Evolutionary conservation across 768 basidiomycete genomes (phyloP), one percentile per base, ranked within the genome.

Genomic region (Suillus ampliporus): DNA sequence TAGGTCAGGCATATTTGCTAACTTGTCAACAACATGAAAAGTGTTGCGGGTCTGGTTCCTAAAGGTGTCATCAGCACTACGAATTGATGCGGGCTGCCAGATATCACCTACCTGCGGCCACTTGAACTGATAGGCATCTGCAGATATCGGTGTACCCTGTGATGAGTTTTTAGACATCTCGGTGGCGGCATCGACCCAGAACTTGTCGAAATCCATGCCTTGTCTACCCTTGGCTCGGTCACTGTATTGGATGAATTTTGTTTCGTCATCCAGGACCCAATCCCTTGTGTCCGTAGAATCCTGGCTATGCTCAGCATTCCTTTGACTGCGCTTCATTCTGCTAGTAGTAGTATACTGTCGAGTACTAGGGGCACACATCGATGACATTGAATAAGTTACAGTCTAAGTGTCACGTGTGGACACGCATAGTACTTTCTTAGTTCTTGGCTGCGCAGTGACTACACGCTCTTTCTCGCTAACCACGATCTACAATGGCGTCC

Each of bases 401-500:
- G n/a, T 13, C 2, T 35, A n/a, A 35, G 34, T 35, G 37, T 37
- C 37, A 37, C 37, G 11, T 37, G 37, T 37, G 37, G 10, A 38
- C 38, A 13, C 13, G 37, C 13, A 13, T 2, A 38, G 38, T 15
- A 11, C 28, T 15, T 48, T 48, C 13, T 37, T 14, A 38, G 38
- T 11, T 10, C 53, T 57, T 31, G 38, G 14, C 43, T 31, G 38
- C 35, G 43, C 37, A 51, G 40, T 56, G 57, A 38, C 23, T 43
- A 60, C 44, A 23, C 23, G 15, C 15, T 7, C 41, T 31, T 31
- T 23, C 34, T n/a, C n/a, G 15, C 17, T 40, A 48, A 61, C 52
- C 19, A 58, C 47, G 19, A 58, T 58, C 46, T 34, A 40, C 21
- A 21, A 92, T 93, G 91, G 89, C 89, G 6, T 89, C 88, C 37